These are phyloP conservation scores for Aspergillus asperescens DNA, from an alignment of 495 filamentous ascomycete species.

Conservation along the genomic window DNA sequence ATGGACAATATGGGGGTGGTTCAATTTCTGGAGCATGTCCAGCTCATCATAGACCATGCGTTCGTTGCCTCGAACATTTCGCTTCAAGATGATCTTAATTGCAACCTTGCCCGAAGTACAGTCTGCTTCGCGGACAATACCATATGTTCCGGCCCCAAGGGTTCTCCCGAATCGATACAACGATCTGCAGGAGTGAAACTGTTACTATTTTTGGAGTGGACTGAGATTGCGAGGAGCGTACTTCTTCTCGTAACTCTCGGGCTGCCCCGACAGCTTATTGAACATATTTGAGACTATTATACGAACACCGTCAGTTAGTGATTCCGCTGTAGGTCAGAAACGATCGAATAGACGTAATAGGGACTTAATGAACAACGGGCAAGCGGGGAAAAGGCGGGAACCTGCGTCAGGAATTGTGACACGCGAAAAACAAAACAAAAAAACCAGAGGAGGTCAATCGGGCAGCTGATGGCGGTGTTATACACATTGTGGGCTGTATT, in stretches of 20 bases:
- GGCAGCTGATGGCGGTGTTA: neutral
- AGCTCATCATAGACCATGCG: constrained; percentile 98
- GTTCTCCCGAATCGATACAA: constrained; percentile 90
- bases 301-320: constrained; percentile 27
- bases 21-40: constrained; percentile 79
- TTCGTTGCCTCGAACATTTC: constrained; percentile 97
- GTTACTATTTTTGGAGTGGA: constrained; percentile 8
- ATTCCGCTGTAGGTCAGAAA: neutral
- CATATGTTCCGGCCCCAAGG: constrained; percentile 94
- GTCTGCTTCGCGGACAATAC: constrained; percentile 94
- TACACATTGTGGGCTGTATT: neutral
- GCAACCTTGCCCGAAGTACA: constrained; percentile 76
- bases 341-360: neutral
- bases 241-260: constrained; percentile 98
- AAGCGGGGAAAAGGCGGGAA: too few relatives aligned
- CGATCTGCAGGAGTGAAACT: constrained; percentile 46
- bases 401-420: too few relatives aligned
- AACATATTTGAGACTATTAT: constrained; percentile 79
- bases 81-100: constrained; percentile 99
- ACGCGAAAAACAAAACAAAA: too few relatives aligned
- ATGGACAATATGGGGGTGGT: constrained; percentile 93
- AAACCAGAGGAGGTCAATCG: neutral
- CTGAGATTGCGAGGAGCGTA: constrained; percentile 32
- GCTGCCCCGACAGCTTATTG: constrained; percentile 96
- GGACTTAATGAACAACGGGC: neutral